Evolutionary conservation across 495 filamentous ascomycete genomes (phyloP).

Genomic region (Daldinia grandis): DNA sequence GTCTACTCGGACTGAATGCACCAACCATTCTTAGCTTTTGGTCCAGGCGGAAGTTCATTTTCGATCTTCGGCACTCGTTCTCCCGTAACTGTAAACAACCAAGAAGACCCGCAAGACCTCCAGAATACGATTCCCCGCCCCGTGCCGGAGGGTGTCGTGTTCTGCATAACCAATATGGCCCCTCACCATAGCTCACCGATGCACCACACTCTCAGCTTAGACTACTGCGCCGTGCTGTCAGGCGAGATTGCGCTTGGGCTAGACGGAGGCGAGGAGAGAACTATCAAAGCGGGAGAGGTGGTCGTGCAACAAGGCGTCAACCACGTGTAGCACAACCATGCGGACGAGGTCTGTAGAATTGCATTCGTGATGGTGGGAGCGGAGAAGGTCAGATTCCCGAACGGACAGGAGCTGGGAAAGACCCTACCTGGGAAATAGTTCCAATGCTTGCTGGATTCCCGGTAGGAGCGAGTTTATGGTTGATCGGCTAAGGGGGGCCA

Average conservation of each 20-base stretch:
- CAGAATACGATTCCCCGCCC: slow-evolving; percentile 39
- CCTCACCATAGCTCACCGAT: slow-evolving; percentile 39
- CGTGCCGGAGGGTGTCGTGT: slow-evolving; percentile 39
- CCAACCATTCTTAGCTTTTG: slow-evolving; percentile 47
- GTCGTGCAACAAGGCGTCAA: slow-evolving; percentile 49
- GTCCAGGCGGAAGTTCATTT: slow-evolving; percentile 39
- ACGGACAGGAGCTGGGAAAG: slow-evolving; percentile 44
- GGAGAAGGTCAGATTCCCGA: slow-evolving; percentile 41
- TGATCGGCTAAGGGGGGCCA: too few species aligned
- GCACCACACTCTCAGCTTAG: slow-evolving; percentile 49
- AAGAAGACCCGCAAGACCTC: slow-evolving; percentile 15
- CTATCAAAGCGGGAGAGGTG: slow-evolving; percentile 45
- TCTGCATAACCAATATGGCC: slow-evolving; percentile 41
- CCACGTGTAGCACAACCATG: slow-evolving; percentile 49
- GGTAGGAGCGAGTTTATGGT: too few species aligned
- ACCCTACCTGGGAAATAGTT: slow-evolving; percentile 26
- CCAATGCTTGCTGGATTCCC: not conserved
- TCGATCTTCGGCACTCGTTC: slow-evolving; percentile 38
- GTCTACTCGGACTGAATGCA: slow-evolving; percentile 44
- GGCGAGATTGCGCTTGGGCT: slow-evolving; percentile 49
- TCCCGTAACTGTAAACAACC: slow-evolving; percentile 47
- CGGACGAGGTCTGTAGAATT: slow-evolving; percentile 43
- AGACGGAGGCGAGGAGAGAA: slow-evolving; percentile 49
- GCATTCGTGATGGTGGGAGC: slow-evolving; percentile 45
- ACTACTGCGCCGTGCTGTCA: slow-evolving; percentile 47